phyloP scores from a whole-genome alignment of 1,284 basidiomycete species.

The Microbotryum saponariae region DNA sequence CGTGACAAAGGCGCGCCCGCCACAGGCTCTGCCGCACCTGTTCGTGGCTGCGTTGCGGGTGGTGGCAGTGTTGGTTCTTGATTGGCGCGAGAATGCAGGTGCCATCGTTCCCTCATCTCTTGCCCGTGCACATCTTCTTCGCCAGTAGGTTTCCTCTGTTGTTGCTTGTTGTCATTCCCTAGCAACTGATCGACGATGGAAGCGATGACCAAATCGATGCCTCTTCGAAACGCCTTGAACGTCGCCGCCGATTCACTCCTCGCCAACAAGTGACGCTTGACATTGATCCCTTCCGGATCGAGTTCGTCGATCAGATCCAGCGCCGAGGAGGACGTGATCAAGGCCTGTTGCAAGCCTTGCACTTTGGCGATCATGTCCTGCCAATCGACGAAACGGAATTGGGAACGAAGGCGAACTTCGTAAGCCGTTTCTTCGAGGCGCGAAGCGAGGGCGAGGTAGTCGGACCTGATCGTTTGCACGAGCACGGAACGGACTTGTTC shows the following conservation, averaged over 20 bases:
- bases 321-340: constrained; percentile 25
- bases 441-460: constrained; percentile 23
- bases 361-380: constrained; percentile 22
- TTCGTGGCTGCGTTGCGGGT: no score
- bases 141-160: not conserved
- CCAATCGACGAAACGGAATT: constrained; percentile 16
- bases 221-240: constrained; percentile 18
- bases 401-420: constrained; percentile 12
- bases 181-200: constrained; percentile 22
- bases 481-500: constrained; percentile 23
- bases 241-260: constrained; percentile 9
- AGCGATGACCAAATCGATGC: constrained; percentile 27
- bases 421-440: constrained; percentile 21
- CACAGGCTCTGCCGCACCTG: no score
- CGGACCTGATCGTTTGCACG: constrained; percentile 19
- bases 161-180: not conserved
- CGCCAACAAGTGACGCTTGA: constrained; percentile 18
- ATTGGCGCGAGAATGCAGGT: no score
- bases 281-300: constrained; percentile 19
- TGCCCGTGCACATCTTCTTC: not conserved
- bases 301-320: constrained; percentile 24
- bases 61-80: no score
- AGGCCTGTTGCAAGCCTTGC: constrained; percentile 25
- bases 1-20: no score
- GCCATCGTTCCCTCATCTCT: no score